These are phyloP conservation scores for Penicillium taxi DNA, from an alignment of 495 filamentous ascomycete genomes.

Conservation along the genomic window DNA sequence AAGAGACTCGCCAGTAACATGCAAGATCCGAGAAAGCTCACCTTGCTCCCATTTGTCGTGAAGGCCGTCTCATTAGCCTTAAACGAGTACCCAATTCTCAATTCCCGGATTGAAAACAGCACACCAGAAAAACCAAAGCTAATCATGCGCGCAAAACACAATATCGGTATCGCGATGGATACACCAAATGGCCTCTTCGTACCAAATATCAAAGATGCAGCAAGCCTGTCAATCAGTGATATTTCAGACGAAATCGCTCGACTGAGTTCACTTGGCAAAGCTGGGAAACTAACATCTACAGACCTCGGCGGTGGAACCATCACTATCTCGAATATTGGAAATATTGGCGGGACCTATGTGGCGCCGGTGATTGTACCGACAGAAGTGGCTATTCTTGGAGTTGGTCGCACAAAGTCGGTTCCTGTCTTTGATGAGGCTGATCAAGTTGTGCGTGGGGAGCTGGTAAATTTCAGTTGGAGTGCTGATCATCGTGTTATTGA, in stretches of 20 bases:
- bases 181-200: conserved; percentile 85
- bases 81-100: conserved; percentile 73
- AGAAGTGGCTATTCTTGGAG: conserved; percentile 86
- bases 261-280: conserved; percentile 60
- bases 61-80: conserved; percentile 88
- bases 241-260: conserved; percentile 71
- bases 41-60: conserved; percentile 88
- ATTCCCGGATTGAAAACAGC: conserved; percentile 66
- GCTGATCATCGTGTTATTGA: conserved; percentile 94
- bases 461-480: conserved; percentile 91
- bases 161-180: conserved; percentile 95
- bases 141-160: conserved; percentile 72
- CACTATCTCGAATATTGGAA: conserved; percentile 96
- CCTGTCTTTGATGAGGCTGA: conserved; percentile 71
- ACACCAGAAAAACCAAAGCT: conserved; percentile 56
- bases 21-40: conserved; percentile 53
- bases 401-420: conserved; percentile 67
- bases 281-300: conserved; percentile 63
- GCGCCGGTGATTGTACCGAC: conserved; percentile 80
- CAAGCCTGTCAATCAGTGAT: conserved; percentile 58
- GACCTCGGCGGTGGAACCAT: conserved; percentile 86
- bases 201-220: conserved; percentile 87
- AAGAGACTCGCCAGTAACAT: conserved; percentile 45
- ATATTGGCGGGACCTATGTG: conserved; percentile 86
- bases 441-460: conserved; percentile 81